Conservation (phyloP, 169 alveolate genomes). For the Plasmodium vinckei region DNA sequence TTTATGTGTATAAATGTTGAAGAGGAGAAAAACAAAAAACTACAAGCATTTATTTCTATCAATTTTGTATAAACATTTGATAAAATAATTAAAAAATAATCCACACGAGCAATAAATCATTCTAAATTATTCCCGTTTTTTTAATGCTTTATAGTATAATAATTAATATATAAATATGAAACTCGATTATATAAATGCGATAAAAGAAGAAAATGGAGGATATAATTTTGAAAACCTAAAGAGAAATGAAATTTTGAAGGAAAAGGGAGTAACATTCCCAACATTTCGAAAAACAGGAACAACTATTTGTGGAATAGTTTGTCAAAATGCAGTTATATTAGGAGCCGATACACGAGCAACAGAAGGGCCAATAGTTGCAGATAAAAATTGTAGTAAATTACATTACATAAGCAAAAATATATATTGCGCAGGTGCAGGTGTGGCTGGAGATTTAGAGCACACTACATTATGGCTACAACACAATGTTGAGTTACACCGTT, state of each 20-base stretch:
- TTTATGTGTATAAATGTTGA: constrained; percentile 1
- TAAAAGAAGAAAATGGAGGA: constrained; percentile 76
- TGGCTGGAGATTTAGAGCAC: constrained; percentile 98
- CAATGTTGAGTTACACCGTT: constrained; percentile 93
- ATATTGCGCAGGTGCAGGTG: constrained; percentile 99
- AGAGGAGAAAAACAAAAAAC: background rate
- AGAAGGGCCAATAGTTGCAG: constrained; percentile 98
- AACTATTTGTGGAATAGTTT: constrained; percentile 97
- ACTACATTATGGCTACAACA: constrained; percentile 93
- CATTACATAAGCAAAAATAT: constrained; percentile 96
- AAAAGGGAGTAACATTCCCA: constrained; percentile 72
- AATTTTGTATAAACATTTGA: no score
- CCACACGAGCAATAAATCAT: no score
- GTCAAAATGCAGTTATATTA: constrained; percentile 96
- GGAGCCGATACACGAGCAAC: constrained; percentile 99
- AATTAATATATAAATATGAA: constrained; percentile 37
- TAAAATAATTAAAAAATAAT: no score
- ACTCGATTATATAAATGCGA: constrained; percentile 66
- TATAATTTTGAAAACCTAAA: constrained; percentile 69
- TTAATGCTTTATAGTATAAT: background rate
- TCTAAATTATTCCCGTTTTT: no score
- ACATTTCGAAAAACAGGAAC: constrained; percentile 93
- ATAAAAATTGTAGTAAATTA: constrained; percentile 96
- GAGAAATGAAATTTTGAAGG: constrained; percentile 72
- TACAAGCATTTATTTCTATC: no score